Base-by-base conservation (phyloP, 1,284 basidiomycete genomes). In the Pterulicium gracile region DNA sequence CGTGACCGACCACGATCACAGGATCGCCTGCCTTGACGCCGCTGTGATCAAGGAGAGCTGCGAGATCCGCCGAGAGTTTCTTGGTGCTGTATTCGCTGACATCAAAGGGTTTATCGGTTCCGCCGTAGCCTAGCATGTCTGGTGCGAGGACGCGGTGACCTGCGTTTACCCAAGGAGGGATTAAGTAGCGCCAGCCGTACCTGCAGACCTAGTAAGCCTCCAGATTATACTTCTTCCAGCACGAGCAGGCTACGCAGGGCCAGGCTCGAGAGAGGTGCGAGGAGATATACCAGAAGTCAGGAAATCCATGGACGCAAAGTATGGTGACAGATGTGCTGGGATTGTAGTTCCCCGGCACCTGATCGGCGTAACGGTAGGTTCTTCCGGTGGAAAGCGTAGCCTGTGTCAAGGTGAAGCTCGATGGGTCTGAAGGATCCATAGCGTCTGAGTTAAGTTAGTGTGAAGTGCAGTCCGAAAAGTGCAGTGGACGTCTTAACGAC, bases 301-400 rank as follows among this genome's bases (percentile, higher is more conserved):
- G 83, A 56, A 87, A 86, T 1, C 83, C 83, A 55, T 87, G 83
- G 15, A 86, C 52, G 55, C 79, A 80, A n/a, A 86, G 66, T 3
- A 87, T 51, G 1, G 80, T 77, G 1, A 63, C 63, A 12, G 62
- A 63, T n/a, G 58, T 55, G 34, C 59, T 56, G 18, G 63, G 58
- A 48, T 70, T 58, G 51, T 72, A 67, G 43, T 62, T 52, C 10
- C 49, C 52, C 4, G 80, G 77, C 24, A 66, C 51, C 58, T 85
- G 72, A 58, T 86, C 83, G 36, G 84, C 66, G 57, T 79, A 83
- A 52, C 81, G 79, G 52, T 85, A 85, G 3, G 64, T 67, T 20
- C 69, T 63, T 3, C 79, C 79, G 0, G 79, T 81, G 5, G 74
- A 66, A 4, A 85, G 67, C 13, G 40, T 52, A 47, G 67, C 68